Percentiles rank a stretch among this genome's conserved stretches.
Evolutionary conservation across 2,329 filamentous ascomycete species (phyloP).

Genomic region (Botrytis cinerea): DNA sequence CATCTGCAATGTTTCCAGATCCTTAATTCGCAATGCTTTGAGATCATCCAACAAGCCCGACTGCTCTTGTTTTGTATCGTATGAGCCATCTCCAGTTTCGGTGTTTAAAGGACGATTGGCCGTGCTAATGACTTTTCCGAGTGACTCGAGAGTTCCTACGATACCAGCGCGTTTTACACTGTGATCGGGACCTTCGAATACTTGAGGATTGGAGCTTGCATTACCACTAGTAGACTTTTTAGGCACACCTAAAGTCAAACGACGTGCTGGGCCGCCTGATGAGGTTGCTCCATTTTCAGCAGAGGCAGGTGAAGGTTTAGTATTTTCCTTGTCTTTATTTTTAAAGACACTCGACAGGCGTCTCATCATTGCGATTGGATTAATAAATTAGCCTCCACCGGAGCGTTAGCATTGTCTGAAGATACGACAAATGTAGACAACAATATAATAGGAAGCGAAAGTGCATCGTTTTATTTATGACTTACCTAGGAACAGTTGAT

Average conservation of each 20-base stretch:
- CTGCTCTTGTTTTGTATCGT: slow-evolving; percentile 50
- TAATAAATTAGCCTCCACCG: neutral
- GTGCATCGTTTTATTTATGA: neutral
- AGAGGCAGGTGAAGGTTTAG: neutral
- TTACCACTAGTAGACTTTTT: slow-evolving; percentile 15
- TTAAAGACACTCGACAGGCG: slow-evolving; percentile 25
- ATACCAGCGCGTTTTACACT: slow-evolving; percentile 28
- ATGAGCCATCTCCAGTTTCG: slow-evolving; percentile 64
- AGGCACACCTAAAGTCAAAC: slow-evolving; percentile 2
- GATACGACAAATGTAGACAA: neutral
- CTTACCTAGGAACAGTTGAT: neutral
- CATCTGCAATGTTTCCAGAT: slow-evolving; percentile 62
- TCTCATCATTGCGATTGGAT: slow-evolving; percentile 21
- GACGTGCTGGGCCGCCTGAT: slow-evolving; percentile 7
- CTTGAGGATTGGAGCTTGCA: slow-evolving; percentile 16
- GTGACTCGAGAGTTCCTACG: slow-evolving; percentile 26
- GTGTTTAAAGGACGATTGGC: slow-evolving; percentile 64
- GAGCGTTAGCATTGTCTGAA: neutral
- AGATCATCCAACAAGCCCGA: slow-evolving; percentile 59
- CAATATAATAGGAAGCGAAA: neutral
- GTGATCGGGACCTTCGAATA: slow-evolving; percentile 28
- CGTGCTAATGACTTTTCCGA: slow-evolving; percentile 46
- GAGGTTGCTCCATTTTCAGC: slow-evolving; percentile 14
- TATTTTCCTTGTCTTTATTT: slow-evolving; percentile 25
- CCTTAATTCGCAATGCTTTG: slow-evolving; percentile 52